Evolutionary conservation across 2,329 filamentous ascomycete genomes (phyloP).

Genomic region (Alternaria conjuncta): DNA sequence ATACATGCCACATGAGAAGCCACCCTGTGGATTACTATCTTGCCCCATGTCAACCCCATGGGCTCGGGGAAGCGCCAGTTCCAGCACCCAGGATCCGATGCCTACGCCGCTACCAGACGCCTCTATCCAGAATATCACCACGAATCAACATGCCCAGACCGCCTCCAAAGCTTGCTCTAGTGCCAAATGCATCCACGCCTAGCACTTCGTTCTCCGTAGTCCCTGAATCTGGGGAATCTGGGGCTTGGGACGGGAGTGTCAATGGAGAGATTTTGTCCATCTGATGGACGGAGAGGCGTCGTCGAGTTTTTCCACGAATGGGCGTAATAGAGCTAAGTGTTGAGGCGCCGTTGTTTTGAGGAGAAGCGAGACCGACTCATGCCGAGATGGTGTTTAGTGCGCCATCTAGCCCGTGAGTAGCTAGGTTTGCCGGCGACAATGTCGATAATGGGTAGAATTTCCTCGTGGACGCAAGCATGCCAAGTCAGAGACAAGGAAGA

Average conservation of each 20-base stretch:
- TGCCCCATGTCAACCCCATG: slow-evolving; percentile 24
- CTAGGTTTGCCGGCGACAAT: slow-evolving; percentile 23
- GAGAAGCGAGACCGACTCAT: slow-evolving; percentile 9
- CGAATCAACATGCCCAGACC: slow-evolving; percentile 36
- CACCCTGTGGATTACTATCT: slow-evolving; percentile 16
- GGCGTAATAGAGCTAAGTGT: slow-evolving; percentile 5
- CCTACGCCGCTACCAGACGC: slow-evolving; percentile 3
- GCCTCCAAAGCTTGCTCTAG: slow-evolving; percentile 29
- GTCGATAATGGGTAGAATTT: slow-evolving; percentile 19
- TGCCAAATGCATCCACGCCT: slow-evolving; percentile 9
- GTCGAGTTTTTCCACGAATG: slow-evolving; percentile 39
- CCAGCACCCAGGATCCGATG: slow-evolving; percentile 22
- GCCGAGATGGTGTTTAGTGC: slow-evolving; percentile 21
- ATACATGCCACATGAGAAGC: slow-evolving; percentile 27
- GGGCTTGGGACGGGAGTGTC: slow-evolving; percentile 30
- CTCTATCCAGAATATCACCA: slow-evolving; percentile 32
- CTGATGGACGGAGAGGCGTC: slow-evolving; percentile 16
- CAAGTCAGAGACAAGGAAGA: slow-evolving; percentile 29
- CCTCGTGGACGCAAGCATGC: slow-evolving; percentile 15
- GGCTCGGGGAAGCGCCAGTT: slow-evolving; percentile 22
- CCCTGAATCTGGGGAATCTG: slow-evolving; percentile 26
- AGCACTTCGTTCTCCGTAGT: slow-evolving; percentile 7
- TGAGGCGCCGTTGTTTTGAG: slow-evolving; percentile 13
- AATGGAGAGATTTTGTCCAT: slow-evolving; percentile 19
- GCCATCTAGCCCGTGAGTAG: slow-evolving; percentile 19